A percentile compares a stretch with the other conserved stretches of the same genome.
These are phyloP conservation scores for Cynanchum wilfordii DNA, from an alignment of 257 asterid genomes.

Conservation along the genomic window DNA sequence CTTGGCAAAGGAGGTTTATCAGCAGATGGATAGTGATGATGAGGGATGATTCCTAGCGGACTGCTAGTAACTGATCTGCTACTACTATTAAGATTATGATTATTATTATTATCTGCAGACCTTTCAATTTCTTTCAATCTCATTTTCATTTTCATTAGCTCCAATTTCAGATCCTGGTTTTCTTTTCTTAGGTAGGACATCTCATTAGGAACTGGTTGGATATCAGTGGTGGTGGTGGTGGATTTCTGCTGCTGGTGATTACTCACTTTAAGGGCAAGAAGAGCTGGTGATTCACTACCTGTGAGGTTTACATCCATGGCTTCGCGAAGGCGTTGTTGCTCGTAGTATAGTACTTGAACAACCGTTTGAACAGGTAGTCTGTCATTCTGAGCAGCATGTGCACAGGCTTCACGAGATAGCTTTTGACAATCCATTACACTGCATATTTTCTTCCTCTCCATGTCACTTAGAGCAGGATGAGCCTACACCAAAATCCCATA, in stretches of 20 bases:
- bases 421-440: constrained; percentile 88
- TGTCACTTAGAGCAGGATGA: constrained; percentile 67
- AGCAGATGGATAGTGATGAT: constrained; percentile 15
- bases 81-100: background rate
- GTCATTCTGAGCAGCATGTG: constrained; percentile 88
- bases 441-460: constrained; percentile 80
- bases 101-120: constrained; percentile 17
- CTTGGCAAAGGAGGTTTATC: constrained; percentile 64
- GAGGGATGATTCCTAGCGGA: constrained; percentile 23
- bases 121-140: constrained; percentile 52
- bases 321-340: constrained; percentile 76
- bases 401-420: constrained; percentile 83
- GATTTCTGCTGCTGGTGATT: constrained; percentile 8
- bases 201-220: constrained; percentile 34
- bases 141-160: constrained; percentile 51
- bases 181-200: constrained; percentile 41
- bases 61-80: constrained; percentile 22
- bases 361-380: constrained; percentile 78
- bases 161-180: constrained; percentile 66
- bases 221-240: constrained; percentile 15
- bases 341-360: constrained; percentile 83
- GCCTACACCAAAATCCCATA: constrained; percentile 44
- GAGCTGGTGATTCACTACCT: constrained; percentile 30
- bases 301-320: constrained; percentile 42
- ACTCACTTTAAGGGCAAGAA: constrained; percentile 22